Base-by-base conservation (phyloP, 1,139 yeast genomes). In the Candida sojae region DNA sequence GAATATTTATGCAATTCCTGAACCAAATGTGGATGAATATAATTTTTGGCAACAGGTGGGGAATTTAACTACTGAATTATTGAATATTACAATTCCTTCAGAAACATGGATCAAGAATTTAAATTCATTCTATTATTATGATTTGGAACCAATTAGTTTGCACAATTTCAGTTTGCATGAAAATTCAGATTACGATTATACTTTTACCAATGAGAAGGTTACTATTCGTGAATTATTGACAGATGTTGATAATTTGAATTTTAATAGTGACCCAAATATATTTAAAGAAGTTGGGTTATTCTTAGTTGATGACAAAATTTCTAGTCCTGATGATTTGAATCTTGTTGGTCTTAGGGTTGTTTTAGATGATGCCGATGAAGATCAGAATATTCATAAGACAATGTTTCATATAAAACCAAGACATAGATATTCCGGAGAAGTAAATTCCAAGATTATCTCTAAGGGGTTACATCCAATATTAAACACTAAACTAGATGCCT, bases 331-430 rank as follows among this genome's bases (percentile, higher is more conserved):
- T 44, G 78, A 73, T 53, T 37, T 69, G 23, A 68, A 69, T 4
- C 62, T 73, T 37, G 58, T 70, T 37, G 78, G 78, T 0, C 52
- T 71, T 13, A 53, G 78, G 46, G 67, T 66, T 4, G 55, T 67
- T 3, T 59, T 71, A 30, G 60, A 59, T 43, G 57, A 49, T 2
- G 40, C 42, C 23, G 45, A 38, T 5, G 43, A 28, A 28, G 42
- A 39, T 31, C 49, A 54, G 11, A 58, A 59, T 41, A 50, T 71
- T 11, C 68, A 65, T 50, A 66, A 67, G 47, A 75, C 80, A 0
- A 54, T 75, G 53, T 73, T 75, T 55, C 80, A 75, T 53, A 60
- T 73, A 9, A 73, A 73, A 49, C 80, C 80, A 8, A 63, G 77
- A 48, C 77, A 70, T 55, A 60, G 80, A 48, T 37, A 44, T 1